Evolutionary conservation across 495 filamentous ascomycete species (phyloP).

Genomic region (Apodospora peruviana): DNA sequence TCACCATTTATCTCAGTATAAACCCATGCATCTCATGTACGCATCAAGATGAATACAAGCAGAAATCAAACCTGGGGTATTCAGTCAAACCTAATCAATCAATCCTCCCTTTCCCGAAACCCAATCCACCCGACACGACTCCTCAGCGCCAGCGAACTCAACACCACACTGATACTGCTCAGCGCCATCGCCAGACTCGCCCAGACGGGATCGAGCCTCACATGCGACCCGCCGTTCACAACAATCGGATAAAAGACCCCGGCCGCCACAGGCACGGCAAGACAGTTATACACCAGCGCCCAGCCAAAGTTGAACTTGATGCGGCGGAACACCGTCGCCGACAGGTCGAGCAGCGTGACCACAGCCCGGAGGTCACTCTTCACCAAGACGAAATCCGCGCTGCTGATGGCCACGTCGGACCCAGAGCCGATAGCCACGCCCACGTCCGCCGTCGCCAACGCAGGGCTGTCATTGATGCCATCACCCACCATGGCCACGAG

Average conservation of each 20-base stretch:
- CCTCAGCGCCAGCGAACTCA: constrained; percentile 64
- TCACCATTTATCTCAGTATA: no score
- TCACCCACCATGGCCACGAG: constrained; percentile 63
- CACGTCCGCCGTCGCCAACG: constrained; percentile 72
- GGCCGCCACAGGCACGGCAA: constrained; percentile 77
- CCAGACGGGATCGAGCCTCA: constrained; percentile 74
- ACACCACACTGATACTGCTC: constrained; percentile 75
- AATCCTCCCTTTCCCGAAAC: constrained; percentile 32
- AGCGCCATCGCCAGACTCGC: constrained; percentile 81
- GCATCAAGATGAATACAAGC: no score
- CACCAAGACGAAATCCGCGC: constrained; percentile 80
- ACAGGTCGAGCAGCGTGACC: constrained; percentile 67
- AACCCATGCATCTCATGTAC: no score
- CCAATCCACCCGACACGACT: constrained; percentile 42
- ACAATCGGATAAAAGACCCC: constrained; percentile 70
- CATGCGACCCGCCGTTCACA: constrained; percentile 41
- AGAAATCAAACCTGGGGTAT: no score
- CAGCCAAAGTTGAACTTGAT: constrained; percentile 85
- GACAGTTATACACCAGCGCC: constrained; percentile 80
- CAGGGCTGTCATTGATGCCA: constrained; percentile 85
- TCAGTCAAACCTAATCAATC: no score
- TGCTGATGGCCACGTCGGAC: constrained; percentile 77
- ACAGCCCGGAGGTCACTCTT: constrained; percentile 64
- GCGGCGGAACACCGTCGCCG: constrained; percentile 63
- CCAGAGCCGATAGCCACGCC: constrained; percentile 81